A percentile compares a stretch with the other conserved stretches of the same genome.
These are phyloP conservation scores for Yarrowia osloensis DNA, from an alignment of 805 yeast species.

Conservation along the genomic window DNA sequence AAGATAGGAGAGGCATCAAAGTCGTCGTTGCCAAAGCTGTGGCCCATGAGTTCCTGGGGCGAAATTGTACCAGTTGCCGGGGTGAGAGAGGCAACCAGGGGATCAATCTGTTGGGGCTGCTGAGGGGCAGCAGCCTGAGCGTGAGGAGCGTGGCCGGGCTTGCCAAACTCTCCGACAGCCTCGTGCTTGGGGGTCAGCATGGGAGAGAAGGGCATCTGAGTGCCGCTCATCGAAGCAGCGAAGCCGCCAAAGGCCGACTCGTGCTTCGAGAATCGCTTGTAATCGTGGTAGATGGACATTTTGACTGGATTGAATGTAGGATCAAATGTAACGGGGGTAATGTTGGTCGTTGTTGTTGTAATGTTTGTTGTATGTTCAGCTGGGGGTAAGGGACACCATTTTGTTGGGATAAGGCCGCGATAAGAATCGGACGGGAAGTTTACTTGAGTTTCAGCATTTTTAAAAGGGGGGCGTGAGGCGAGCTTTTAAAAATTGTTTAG, in stretches of 20 bases:
- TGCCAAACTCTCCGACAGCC: conserved; percentile 24
- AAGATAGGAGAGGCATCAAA: conserved; percentile 42
- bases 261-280: conserved; percentile 35
- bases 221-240: conserved; percentile 20
- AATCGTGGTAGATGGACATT: conserved; percentile 24
- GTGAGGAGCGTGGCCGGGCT: conserved; percentile 6
- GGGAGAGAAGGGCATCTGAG: conserved; percentile 29
- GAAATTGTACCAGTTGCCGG: conserved; percentile 31
- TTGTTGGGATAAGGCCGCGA: conserved; percentile 24
- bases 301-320: conserved; percentile 11
- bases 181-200: conserved; percentile 32
- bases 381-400: conserved; percentile 13
- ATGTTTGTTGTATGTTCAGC: neutral
- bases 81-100: conserved; percentile 31
- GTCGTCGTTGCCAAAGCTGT: conserved; percentile 32
- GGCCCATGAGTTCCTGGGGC: conserved; percentile 30
- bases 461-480: conserved; percentile 31
- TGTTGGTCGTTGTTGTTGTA: conserved; percentile 22
- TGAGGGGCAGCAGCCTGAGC: neutral
- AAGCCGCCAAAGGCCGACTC: conserved; percentile 39
- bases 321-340: conserved; percentile 14
- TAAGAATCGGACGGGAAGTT: conserved; percentile 17
- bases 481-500: conserved; percentile 30
- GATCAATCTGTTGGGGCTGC: conserved; percentile 26
- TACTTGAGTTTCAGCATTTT: conserved; percentile 29